Evolutionary conservation across 2,329 filamentous ascomycete species (phyloP).

Genomic region (Stagonosporopsis tanaceti): DNA sequence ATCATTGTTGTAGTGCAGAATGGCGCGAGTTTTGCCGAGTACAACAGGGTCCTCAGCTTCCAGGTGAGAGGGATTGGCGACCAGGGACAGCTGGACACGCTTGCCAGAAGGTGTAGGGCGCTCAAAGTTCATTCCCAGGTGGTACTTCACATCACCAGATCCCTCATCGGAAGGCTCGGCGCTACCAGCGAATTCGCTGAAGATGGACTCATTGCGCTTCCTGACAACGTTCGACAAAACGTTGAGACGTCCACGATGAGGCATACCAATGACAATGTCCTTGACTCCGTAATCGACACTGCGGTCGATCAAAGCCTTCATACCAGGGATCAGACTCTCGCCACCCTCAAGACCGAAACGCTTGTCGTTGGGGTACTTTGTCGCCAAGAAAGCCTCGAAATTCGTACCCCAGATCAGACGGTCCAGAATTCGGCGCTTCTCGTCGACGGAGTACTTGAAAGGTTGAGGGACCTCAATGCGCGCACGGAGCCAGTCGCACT

Average conservation of each 20-base stretch:
- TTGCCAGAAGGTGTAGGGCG: constrained; percentile 97
- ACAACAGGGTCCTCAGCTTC: constrained; percentile 99
- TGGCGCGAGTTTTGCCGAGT: constrained; percentile 94
- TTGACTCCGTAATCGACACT: constrained; percentile 98
- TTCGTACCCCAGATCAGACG: constrained; percentile 98
- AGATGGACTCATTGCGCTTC: constrained; percentile 99
- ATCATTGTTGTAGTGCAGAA: constrained; percentile 98
- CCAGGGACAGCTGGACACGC: constrained; percentile 97
- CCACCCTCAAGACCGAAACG: constrained; percentile 98
- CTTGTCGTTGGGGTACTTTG: constrained; percentile 99
- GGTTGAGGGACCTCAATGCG: constrained; percentile 92
- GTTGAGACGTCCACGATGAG: constrained; percentile 96
- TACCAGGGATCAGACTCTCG: constrained; percentile 95
- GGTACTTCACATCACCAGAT: constrained; percentile 98
- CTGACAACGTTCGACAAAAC: constrained; percentile 98
- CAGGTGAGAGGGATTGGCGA: constrained; percentile 97
- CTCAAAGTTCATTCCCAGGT: constrained; percentile 99
- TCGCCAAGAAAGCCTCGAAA: constrained; percentile 94
- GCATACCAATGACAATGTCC: constrained; percentile 99
- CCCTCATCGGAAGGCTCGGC: constrained; percentile 90
- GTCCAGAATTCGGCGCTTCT: constrained; percentile 97
- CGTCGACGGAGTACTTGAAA: constrained; percentile 97
- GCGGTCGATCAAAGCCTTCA: constrained; percentile 98
- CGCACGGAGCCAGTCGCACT: constrained; percentile 98
- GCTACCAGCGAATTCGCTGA: constrained; percentile 94